Percentiles rank a stretch among this genome's conserved stretches.
phyloP scores from a whole-genome alignment of 2,329 filamentous ascomycete species.

The Myotisia sp. region DNA sequence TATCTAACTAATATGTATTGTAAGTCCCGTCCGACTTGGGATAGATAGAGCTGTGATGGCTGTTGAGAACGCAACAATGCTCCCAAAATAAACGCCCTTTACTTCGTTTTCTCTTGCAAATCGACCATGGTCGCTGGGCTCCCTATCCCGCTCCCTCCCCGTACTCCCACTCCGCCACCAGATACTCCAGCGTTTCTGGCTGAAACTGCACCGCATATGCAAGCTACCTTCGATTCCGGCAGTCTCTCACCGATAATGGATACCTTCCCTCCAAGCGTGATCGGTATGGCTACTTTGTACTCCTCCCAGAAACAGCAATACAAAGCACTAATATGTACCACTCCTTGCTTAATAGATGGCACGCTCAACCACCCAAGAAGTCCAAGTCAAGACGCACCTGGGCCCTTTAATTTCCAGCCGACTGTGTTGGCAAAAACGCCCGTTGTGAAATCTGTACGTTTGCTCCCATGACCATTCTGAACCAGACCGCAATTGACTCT shows the following conservation, averaged over 20 bases:
- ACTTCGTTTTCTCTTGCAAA: neutral
- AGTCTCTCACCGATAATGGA: conserved; percentile 35
- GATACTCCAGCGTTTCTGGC: conserved; percentile 21
- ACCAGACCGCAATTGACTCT: neutral
- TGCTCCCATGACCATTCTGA: neutral
- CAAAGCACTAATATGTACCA: too few relatives aligned
- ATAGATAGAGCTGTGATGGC: neutral
- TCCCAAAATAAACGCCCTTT: neutral
- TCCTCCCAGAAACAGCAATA: too few relatives aligned
- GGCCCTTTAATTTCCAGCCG: conserved; percentile 89
- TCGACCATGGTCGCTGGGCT: conserved; percentile 44
- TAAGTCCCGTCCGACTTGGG: neutral
- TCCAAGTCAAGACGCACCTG: conserved; percentile 23
- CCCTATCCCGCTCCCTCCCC: conserved; percentile 45
- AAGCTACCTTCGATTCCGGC: conserved; percentile 29
- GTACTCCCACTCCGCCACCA: conserved; percentile 51
- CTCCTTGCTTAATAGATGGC: conserved; percentile 13
- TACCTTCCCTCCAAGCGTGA: conserved; percentile 22
- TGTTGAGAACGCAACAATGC: neutral
- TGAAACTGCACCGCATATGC: conserved; percentile 16
- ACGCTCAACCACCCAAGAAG: conserved; percentile 16
- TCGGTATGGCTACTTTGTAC: too few relatives aligned
- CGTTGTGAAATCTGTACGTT: conserved; percentile 55
- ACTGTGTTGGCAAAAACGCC: conserved; percentile 60
- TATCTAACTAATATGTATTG: too few relatives aligned